A percentile compares a stretch with the other conserved stretches of the same genome.
These are phyloP conservation scores for Ramularia collo-cygni DNA, from an alignment of 2,329 filamentous ascomycete species.

Conservation along the genomic window DNA sequence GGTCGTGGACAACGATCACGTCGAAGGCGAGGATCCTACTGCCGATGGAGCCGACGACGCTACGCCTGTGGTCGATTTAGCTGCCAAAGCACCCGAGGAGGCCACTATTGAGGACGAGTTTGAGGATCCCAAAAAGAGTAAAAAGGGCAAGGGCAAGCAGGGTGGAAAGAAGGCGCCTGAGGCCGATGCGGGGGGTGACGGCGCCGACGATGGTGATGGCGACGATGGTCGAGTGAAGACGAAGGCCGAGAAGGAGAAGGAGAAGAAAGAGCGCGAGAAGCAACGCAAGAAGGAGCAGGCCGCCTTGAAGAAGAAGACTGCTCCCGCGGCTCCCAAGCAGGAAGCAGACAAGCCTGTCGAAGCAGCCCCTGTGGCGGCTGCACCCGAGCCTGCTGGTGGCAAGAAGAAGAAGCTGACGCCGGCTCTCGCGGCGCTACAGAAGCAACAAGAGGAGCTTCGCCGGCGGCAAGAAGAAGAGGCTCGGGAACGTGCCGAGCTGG, in stretches of 20 bases:
- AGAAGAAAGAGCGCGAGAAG: conserved; percentile 98
- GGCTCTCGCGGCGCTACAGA: conserved; percentile 65
- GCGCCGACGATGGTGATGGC: conserved; percentile 48
- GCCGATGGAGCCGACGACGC: conserved; percentile 37
- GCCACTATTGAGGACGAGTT: conserved; percentile 55
- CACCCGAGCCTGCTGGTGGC: conserved; percentile 42
- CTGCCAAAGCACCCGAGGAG: conserved; percentile 69
- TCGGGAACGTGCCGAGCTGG: conserved; percentile 53
- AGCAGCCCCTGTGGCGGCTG: conserved; percentile 45
- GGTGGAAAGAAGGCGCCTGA: conserved; percentile 37
- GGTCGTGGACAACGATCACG: conserved; percentile 59
- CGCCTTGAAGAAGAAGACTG: conserved; percentile 70
- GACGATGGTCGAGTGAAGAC: conserved; percentile 69
- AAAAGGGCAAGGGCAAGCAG: conserved; percentile 60
- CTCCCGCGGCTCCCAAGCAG: conserved; percentile 28
- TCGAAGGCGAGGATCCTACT: conserved; percentile 58
- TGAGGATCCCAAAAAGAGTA: conserved; percentile 74
- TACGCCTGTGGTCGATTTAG: conserved; percentile 38
- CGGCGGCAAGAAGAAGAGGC: conserved; percentile 59
- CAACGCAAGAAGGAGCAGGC: conserved; percentile 97
- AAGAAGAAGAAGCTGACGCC: conserved; percentile 89
- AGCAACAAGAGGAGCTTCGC: conserved; percentile 73
- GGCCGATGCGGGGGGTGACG: conserved; percentile 41
- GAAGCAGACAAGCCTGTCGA: conserved; percentile 35
- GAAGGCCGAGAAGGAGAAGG: conserved; percentile 97